A percentile compares a stretch with the other conserved stretches of the same genome.
Evolutionary conservation across 176 grass and related monocot genomes (phyloP).

Genomic region (Secale cereale): DNA sequence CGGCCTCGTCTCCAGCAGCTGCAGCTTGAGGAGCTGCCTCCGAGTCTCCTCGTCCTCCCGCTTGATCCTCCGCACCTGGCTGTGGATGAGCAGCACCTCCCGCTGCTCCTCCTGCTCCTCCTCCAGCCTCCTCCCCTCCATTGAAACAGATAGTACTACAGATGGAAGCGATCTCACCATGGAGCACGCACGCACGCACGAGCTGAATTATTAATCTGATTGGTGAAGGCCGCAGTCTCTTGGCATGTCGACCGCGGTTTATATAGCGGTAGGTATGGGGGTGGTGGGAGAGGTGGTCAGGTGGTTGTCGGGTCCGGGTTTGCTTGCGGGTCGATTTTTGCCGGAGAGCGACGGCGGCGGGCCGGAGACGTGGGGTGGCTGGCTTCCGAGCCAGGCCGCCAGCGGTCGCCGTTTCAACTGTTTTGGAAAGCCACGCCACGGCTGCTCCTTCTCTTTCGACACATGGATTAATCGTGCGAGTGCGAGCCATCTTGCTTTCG

Average conservation of each 20-base stretch:
- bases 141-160: no score
- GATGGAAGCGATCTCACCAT: background rate
- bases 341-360: conserved; percentile 14
- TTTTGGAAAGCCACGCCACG: conserved; percentile 24
- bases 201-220: background rate
- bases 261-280: background rate
- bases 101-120: background rate
- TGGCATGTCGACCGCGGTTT: background rate
- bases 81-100: conserved; percentile 53
- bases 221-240: background rate
- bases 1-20: conserved; percentile 44
- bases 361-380: conserved; percentile 39
- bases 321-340: background rate
- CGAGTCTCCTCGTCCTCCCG: conserved; percentile 67
- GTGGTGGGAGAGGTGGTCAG: background rate
- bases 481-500: background rate
- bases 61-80: conserved; percentile 76
- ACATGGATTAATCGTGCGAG: background rate
- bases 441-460: background rate
- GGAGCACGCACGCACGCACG: background rate
- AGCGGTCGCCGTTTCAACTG: conserved; percentile 34
- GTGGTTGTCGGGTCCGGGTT: conserved; percentile 19
- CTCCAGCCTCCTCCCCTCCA: conserved; percentile 22
- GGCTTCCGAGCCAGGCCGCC: conserved; percentile 11
- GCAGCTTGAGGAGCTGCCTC: conserved; percentile 38